phyloP scores from a whole-genome alignment of 257 asterid species.

The Solanum megistacrolobum region DNA sequence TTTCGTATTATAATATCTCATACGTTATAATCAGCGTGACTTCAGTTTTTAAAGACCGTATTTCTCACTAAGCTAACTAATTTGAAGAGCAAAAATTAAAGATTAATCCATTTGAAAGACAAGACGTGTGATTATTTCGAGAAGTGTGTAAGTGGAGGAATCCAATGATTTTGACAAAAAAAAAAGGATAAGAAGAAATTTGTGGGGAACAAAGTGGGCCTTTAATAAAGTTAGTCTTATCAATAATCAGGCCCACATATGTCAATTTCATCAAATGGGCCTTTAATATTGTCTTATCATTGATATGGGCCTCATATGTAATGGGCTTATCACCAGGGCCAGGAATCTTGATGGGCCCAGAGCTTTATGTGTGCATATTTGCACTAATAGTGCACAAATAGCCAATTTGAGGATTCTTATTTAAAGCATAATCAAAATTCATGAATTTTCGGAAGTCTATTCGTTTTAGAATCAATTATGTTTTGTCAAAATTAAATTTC shows the following conservation, averaged over 20 bases:
- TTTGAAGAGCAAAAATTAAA: not conserved
- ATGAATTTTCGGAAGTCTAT: not conserved
- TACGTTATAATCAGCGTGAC: not conserved
- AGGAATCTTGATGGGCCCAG: constrained; percentile 13
- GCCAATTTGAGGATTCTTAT: not conserved
- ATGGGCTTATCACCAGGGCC: constrained; percentile 13
- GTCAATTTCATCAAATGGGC: not conserved
- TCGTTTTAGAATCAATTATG: not conserved
- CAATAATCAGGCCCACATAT: not conserved
- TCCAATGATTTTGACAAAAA: not conserved
- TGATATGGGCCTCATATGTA: not conserved
- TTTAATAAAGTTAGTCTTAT: not conserved
- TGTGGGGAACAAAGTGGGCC: not conserved
- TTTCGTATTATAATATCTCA: not conserved
- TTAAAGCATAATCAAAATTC: not conserved
- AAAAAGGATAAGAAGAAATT: not conserved
- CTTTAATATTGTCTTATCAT: not conserved
- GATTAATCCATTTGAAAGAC: not conserved
- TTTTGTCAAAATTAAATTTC: not conserved
- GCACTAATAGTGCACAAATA: not conserved
- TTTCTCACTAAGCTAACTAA: not conserved
- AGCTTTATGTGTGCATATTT: not conserved
- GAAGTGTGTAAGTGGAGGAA: not conserved
- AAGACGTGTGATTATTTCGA: not conserved
- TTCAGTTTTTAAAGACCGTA: not conserved